Base-by-base conservation (phyloP, 2,329 filamentous ascomycete species). In the Bipolaris gigantea region DNA sequence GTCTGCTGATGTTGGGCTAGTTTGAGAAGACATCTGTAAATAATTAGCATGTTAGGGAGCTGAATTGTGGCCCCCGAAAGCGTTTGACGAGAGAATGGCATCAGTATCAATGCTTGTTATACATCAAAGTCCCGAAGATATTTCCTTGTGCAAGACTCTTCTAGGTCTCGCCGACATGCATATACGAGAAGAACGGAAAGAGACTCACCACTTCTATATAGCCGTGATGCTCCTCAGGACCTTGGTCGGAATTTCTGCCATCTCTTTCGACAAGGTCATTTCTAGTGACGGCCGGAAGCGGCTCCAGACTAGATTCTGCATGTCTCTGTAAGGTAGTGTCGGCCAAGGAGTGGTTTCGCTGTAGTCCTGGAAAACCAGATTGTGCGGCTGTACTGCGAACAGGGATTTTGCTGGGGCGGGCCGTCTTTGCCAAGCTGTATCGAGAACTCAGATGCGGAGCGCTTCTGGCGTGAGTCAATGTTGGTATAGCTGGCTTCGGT, bases 201-300 rank as follows among this genome's bases (percentile, higher is more conserved):
- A 53, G 55, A 74, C 71, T 71, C 56, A 73, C 71, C 56, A 67
- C 67, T 57, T 64, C 57, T 57, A 56, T 61, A 48, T 47, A 59
- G 32, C 46, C 59, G 50, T 57, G 46, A 13, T 49, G 54, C 48
- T 61, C 51, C 21, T 54, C 58, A 11, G 11, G 25, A 25, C 40
- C 57, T 18, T 43, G 61, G 32, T 47, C 58, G 50, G 59, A 52
- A 11, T 48, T 42, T 45, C 55, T 63, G 50, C 54, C 60, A 11
- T 58, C 63, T 42, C 48, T 59, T 49, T 62, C 59, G 8, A 53
- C 58, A 42, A 58, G 59, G 18, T 66, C 55, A 50, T 61, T 69
- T 44, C 61, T 63, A 21, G 65, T 63, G 42, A 60, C 64, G 16
- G 63, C 65, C 11, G 60, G 62, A 39, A 64, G 56, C 32, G 63